phyloP scores from a whole-genome alignment of 495 filamentous ascomycete species.

The Hyphodiscus hymeniophilus region DNA sequence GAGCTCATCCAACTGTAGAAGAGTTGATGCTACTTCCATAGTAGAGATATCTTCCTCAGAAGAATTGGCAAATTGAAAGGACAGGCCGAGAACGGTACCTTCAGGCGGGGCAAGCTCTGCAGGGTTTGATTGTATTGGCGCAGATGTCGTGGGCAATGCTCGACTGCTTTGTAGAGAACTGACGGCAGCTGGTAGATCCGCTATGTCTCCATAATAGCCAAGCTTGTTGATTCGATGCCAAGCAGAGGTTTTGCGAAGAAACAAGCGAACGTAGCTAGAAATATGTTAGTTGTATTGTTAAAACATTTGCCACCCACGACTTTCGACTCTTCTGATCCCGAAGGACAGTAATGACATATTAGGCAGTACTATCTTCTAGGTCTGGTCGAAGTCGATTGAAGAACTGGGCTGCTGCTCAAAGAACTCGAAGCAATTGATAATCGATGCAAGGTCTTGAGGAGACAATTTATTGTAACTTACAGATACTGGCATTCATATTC shows the following conservation, averaged over 20 bases:
- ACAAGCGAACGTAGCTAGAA: slow-evolving; percentile 77
- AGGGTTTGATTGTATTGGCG: slow-evolving; percentile 28
- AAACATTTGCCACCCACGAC: no score
- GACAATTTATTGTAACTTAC: slow-evolving; percentile 16
- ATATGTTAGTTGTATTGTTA: slow-evolving; percentile 4
- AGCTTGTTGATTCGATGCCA: slow-evolving; percentile 83
- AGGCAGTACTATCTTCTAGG: no score
- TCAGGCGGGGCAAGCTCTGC: slow-evolving; percentile 39
- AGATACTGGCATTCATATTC: slow-evolving; percentile 81
- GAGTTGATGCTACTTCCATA: slow-evolving; percentile 75
- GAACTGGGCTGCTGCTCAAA: no score
- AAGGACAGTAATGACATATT: no score
- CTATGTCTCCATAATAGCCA: slow-evolving; percentile 74
- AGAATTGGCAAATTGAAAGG: slow-evolving; percentile 72
- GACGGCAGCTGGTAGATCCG: slow-evolving; percentile 58
- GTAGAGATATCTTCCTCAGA: slow-evolving; percentile 64
- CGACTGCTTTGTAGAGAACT: slow-evolving; percentile 41
- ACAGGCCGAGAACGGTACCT: slow-evolving; percentile 36
- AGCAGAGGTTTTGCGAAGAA: slow-evolving; percentile 85
- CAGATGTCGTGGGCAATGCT: slow-evolving; percentile 31
- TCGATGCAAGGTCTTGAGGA: no score
- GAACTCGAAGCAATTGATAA: no score
- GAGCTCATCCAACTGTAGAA: slow-evolving; percentile 79
- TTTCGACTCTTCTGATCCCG: no score
- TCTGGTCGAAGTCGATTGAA: no score